Percentiles rank a stretch among this genome's conserved stretches.
These are phyloP conservation scores for Diplodia intermedia DNA, from an alignment of 2,329 filamentous ascomycete species.

Conservation along the genomic window DNA sequence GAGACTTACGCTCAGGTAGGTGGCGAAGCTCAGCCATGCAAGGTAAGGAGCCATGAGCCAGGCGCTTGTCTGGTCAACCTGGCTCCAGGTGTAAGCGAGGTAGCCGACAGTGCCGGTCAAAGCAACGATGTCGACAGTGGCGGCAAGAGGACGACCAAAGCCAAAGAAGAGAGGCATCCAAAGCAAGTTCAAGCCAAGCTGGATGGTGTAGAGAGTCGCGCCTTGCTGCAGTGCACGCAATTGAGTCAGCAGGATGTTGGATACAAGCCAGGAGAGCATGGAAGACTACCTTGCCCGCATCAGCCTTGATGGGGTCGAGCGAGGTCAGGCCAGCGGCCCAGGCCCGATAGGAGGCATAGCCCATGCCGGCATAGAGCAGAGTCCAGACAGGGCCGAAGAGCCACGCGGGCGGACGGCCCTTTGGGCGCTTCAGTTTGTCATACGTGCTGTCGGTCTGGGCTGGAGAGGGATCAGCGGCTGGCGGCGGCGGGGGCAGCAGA, in stretches of 20 bases:
- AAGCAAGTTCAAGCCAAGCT: slow-evolving; percentile 81
- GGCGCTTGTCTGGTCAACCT: slow-evolving; percentile 74
- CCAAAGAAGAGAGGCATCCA: slow-evolving; percentile 96
- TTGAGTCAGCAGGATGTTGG: background rate
- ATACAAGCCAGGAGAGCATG: background rate
- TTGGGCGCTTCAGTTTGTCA: slow-evolving; percentile 69
- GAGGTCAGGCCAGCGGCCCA: slow-evolving; percentile 68
- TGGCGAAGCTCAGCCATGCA: slow-evolving; percentile 85
- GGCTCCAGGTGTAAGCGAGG: slow-evolving; percentile 76
- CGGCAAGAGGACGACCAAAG: slow-evolving; percentile 73
- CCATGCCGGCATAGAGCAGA: slow-evolving; percentile 73
- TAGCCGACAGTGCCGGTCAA: slow-evolving; percentile 76
- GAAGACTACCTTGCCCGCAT: slow-evolving; percentile 60
- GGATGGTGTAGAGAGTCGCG: slow-evolving; percentile 82
- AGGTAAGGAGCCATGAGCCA: slow-evolving; percentile 83
- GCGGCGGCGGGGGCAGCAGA: slow-evolving; percentile 9
- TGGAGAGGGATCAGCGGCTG: slow-evolving; percentile 41
- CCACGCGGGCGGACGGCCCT: slow-evolving; percentile 63
- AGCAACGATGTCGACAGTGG: slow-evolving; percentile 75
- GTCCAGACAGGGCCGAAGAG: slow-evolving; percentile 68
- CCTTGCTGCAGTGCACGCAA: slow-evolving; percentile 54
- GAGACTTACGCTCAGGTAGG: slow-evolving; percentile 71
- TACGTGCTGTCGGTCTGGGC: slow-evolving; percentile 69
- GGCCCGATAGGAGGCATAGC: slow-evolving; percentile 84
- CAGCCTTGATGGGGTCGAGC: slow-evolving; percentile 55